Percentiles rank a stretch among this genome's conserved stretches.
Evolutionary conservation across 352 stramenopile genomes (phyloP).

Genomic region (Phytopythium kandeliae): DNA sequence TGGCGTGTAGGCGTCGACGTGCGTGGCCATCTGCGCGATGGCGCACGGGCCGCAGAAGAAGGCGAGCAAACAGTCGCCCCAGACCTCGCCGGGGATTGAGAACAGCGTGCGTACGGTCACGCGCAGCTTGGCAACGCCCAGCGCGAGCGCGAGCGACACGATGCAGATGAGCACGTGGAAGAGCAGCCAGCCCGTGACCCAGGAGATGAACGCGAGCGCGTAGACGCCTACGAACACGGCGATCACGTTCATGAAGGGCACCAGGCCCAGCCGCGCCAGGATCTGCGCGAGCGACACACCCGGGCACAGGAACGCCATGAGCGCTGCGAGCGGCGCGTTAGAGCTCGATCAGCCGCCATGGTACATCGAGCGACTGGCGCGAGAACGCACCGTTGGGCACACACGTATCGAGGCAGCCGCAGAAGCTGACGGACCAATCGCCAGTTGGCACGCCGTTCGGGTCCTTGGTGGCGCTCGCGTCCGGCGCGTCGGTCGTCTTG

Average conservation of each 20-base stretch:
- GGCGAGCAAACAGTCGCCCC: constrained; percentile 24
- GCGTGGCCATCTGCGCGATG: constrained; percentile 47
- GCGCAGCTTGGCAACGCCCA: constrained; percentile 20
- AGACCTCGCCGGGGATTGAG: constrained; percentile 30
- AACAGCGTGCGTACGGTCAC: constrained; percentile 39
- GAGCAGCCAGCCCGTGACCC: constrained; percentile 4
- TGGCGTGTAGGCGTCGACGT: constrained; percentile 32
- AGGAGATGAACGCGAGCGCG: constrained; percentile 10
- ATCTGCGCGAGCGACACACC: constrained; percentile 29
- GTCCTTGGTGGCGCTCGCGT: constrained; percentile 12
- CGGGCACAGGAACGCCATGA: constrained; percentile 33
- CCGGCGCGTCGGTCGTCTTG: background rate
- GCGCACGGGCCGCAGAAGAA: constrained; percentile 36
- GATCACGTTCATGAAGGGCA: constrained; percentile 16
- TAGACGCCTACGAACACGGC: constrained; percentile 13
- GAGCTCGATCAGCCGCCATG: too few relatives aligned
- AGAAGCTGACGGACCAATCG: constrained; percentile 30
- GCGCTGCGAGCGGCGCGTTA: constrained; percentile 8
- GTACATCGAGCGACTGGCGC: background rate
- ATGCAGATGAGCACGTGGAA: constrained; percentile 5
- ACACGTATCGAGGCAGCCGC: constrained; percentile 20
- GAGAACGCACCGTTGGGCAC: constrained; percentile 26
- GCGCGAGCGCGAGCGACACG: constrained; percentile 7
- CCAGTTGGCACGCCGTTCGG: constrained; percentile 35
- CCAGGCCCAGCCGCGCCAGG: constrained; percentile 18